These are phyloP conservation scores for Austroboletus eburneus DNA, from an alignment of 768 basidiomycete species.

Conservation along the genomic window DNA sequence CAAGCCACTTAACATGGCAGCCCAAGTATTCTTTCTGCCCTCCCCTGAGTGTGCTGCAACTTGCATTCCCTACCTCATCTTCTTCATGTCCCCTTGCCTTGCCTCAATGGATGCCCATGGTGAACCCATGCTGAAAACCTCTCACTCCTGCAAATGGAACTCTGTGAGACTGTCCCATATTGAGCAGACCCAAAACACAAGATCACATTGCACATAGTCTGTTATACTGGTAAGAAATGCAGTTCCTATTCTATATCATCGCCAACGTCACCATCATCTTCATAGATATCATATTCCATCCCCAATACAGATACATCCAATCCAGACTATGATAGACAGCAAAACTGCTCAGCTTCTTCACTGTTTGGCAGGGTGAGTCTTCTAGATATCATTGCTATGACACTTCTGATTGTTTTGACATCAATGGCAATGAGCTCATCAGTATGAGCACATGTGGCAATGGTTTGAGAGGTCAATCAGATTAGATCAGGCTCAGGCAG, in stretches of 20 bases:
- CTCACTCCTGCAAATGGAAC: no score
- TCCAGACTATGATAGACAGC: not conserved
- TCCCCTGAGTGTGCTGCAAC: no score
- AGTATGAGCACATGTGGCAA: conserved; percentile 14
- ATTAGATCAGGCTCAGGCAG: conserved; percentile 16
- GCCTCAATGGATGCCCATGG: no score
- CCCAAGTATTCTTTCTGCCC: no score
- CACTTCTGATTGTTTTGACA: conserved; percentile 11
- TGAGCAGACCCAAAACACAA: no score
- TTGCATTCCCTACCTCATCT: no score
- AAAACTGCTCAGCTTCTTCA: not conserved
- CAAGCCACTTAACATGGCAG: no score
- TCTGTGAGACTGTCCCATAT: no score
- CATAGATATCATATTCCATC: not conserved
- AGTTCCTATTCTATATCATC: not conserved
- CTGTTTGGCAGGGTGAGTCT: not conserved
- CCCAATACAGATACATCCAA: not conserved
- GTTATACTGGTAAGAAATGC: no score
- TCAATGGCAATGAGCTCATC: conserved; percentile 17
- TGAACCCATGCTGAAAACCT: no score
- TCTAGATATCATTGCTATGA: conserved; percentile 24
- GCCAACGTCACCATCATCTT: not conserved
- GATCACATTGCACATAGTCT: no score
- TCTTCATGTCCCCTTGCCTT: no score
- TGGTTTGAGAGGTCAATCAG: conserved; percentile 10